phyloP scores from a whole-genome alignment of 2,329 filamentous ascomycete species.

The Cladosporium velox region DNA sequence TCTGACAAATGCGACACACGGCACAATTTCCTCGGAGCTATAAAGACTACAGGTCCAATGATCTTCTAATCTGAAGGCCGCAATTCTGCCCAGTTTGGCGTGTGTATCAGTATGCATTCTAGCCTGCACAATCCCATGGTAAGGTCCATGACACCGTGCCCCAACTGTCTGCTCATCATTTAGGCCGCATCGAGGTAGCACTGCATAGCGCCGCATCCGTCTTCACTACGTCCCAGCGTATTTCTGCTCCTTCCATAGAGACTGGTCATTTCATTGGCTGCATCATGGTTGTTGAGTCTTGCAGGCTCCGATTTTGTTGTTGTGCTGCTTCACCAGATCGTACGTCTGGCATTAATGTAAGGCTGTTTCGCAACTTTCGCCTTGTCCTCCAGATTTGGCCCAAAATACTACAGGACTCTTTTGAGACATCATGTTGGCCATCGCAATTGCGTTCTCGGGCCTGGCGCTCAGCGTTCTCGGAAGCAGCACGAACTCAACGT shows the following conservation, averaged over 20 bases:
- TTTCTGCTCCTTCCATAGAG: background rate
- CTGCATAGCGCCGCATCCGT: background rate
- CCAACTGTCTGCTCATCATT: constrained; percentile 10
- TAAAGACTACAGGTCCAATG: background rate
- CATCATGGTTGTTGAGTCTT: too few relatives aligned
- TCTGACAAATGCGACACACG: background rate
- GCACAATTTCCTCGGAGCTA: background rate
- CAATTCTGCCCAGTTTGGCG: background rate
- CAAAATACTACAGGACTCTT: background rate
- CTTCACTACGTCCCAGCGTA: constrained; percentile 1
- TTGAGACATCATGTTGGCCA: background rate
- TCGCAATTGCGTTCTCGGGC: background rate
- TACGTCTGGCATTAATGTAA: background rate
- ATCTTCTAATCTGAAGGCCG: background rate
- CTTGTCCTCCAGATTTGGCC: background rate
- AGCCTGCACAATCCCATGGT: background rate
- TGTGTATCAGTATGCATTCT: constrained; percentile 2
- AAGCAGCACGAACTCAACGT: background rate
- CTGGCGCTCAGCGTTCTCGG: constrained; percentile 4
- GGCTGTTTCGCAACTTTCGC: background rate
- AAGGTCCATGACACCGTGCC: background rate
- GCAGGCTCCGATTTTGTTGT: background rate
- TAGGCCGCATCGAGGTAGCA: constrained; percentile 16
- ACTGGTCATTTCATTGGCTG: background rate
- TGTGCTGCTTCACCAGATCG: background rate